Percentiles rank a stretch among this genome's conserved stretches.
phyloP scores from a whole-genome alignment of 208 protist genomes.

The Borovskyia barvae region DNA sequence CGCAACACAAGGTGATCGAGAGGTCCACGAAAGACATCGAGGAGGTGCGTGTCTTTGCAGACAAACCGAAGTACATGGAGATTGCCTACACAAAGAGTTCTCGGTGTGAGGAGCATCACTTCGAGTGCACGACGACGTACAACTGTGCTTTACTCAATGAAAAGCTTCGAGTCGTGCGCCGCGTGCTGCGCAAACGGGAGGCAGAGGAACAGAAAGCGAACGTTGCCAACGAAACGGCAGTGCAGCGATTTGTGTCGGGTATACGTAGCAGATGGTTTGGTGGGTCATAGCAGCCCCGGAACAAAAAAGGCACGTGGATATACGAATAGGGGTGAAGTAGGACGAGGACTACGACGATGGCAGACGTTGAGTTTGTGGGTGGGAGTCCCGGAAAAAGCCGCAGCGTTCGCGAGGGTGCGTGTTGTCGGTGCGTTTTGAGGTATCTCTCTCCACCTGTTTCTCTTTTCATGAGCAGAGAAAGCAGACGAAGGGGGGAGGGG shows the following conservation, averaged over 20 bases:
- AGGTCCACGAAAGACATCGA: slow-evolving; percentile 76
- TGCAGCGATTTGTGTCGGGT: slow-evolving; percentile 32
- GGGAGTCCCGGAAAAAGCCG: too few relatives aligned
- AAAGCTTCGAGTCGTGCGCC: slow-evolving; percentile 73
- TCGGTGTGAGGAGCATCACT: slow-evolving; percentile 71
- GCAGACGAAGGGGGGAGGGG: too few relatives aligned
- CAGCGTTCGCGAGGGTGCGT: too few relatives aligned
- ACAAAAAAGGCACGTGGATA: too few relatives aligned
- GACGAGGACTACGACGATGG: too few relatives aligned
- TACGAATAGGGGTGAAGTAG: too few relatives aligned
- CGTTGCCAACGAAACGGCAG: slow-evolving; percentile 19
- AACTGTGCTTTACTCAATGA: slow-evolving; percentile 82
- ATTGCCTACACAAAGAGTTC: slow-evolving; percentile 69
- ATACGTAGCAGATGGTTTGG: slow-evolving; percentile 32
- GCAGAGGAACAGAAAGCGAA: slow-evolving; percentile 38
- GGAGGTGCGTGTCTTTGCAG: slow-evolving; percentile 56
- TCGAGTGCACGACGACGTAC: slow-evolving; percentile 84
- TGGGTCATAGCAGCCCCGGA: too few relatives aligned
- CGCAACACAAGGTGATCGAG: slow-evolving; percentile 57
- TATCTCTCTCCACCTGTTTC: too few relatives aligned
- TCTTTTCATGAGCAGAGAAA: too few relatives aligned
- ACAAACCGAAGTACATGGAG: slow-evolving; percentile 83
- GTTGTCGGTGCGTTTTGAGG: too few relatives aligned
- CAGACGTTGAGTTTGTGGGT: too few relatives aligned
- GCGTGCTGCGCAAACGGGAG: slow-evolving; percentile 68